Evolutionary conservation across 495 filamentous ascomycete species (phyloP), one percentile per base, ranked within the genome.

Genomic region (Cenococcum geophilum): DNA sequence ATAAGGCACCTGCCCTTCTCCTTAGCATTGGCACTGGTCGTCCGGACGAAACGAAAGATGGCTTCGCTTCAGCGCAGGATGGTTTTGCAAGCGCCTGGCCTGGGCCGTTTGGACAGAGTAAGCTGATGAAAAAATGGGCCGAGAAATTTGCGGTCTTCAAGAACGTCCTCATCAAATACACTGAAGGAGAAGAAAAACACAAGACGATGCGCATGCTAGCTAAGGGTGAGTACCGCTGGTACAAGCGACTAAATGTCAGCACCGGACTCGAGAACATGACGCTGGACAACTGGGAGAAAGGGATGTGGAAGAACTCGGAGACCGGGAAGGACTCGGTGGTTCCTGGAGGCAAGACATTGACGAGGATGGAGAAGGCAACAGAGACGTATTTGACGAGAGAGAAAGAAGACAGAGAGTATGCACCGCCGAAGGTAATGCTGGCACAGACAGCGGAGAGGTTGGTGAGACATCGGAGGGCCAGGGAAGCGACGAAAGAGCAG

Each of bases 141-240:
- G 74, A 76, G 58, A 76, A 75, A 59, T 65, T 74, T 21, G 74
- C 74, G 5, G 74, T 76, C 5, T 68, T 76, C 57, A 72, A 72
- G 47, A 75, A 76, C 54, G 58, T 76, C 25, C 60, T 76, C 35
- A 73, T 76, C 62, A 76, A 76, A 55, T 76, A 76, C 60, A 76
- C 74, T 18, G 74, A 75, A 55, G 74, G 74, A 51, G 74, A 76
- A 62, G 62, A 74, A 27, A 59, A 73, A 53, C 74, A 76, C 50
- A 61, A 73, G 20, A 64, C 66, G 52, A 76, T 76, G 72, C 64
- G 70, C 12, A 59, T 63, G 16, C 65, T 68, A 16, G 71, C 74
- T 1, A 60, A 59, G 45, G 72, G 73, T n/a, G 71, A 76, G 64
- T 55, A 76, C 45, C 67, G 64, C 6, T 76, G 74, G 74, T 76